Conservation (phyloP, 2,329 filamentous ascomycete species). For the Thielaviopsis musarum region DNA sequence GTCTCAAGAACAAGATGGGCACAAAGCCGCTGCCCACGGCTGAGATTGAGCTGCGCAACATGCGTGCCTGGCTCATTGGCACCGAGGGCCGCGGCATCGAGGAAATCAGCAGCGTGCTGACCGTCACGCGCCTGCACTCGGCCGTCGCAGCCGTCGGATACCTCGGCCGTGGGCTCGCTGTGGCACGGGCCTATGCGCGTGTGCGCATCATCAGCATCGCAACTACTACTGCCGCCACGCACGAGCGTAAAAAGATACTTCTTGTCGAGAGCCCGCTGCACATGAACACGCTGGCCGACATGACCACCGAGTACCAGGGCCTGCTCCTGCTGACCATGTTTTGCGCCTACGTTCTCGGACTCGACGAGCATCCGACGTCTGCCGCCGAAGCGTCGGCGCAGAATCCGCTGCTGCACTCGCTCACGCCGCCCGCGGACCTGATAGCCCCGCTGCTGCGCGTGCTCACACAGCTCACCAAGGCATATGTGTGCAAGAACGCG, state of each 20-base stretch:
- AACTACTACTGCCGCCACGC: constrained; percentile 15
- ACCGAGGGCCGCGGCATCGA: constrained; percentile 47
- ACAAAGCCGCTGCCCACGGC: constrained; percentile 55
- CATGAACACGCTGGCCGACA: constrained; percentile 38
- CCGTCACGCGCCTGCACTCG: constrained; percentile 46
- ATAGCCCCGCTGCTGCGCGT: constrained; percentile 33
- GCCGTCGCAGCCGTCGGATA: constrained; percentile 34
- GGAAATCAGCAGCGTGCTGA: constrained; percentile 52
- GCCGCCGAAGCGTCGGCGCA: constrained; percentile 14
- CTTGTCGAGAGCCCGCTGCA: constrained; percentile 38
- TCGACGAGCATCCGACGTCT: constrained; percentile 28
- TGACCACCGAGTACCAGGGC: constrained; percentile 38
- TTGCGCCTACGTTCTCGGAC: constrained; percentile 35
- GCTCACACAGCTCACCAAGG: constrained; percentile 43
- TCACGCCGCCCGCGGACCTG: constrained; percentile 21
- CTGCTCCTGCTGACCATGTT: constrained; percentile 39
- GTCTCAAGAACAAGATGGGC: constrained; percentile 57
- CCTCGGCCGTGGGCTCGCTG: constrained; percentile 37
- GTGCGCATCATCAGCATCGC: constrained; percentile 33
- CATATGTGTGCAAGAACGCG: constrained; percentile 33
- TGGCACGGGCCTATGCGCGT: constrained; percentile 39
- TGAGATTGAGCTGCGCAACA: constrained; percentile 48
- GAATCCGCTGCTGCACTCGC: constrained; percentile 5
- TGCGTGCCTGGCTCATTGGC: constrained; percentile 50
- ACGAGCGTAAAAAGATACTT: constrained; percentile 25